Base-by-base conservation (phyloP, 2,329 filamentous ascomycete genomes). In the Microsporum canis region DNA sequence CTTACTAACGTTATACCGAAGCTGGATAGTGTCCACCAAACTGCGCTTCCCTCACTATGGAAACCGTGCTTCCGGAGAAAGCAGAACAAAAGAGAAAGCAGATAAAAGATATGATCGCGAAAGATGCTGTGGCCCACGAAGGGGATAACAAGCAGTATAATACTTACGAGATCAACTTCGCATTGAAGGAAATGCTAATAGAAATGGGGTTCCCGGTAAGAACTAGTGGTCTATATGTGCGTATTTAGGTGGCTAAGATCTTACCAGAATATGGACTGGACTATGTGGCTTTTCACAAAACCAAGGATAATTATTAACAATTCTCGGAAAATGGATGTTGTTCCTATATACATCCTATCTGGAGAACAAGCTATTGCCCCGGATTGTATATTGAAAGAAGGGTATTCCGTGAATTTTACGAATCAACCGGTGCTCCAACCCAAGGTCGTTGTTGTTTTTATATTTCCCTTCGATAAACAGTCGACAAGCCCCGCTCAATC, bases 51-150 rank as follows among this genome's bases (percentile, higher is more conserved):
- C 45, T 49, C 17, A 17, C n/a, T 49, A 49, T 49, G 17, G 45
- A 49, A 49, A 49, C 1, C 27, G 45, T 17, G 3, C 27, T 73
- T 75, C 14, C 63, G 17, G 58, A 59, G 36, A 59, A 31, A 34
- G 58, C 58, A 59, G 41, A 59, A 34, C 49, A 5, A 51, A 59
- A 45, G 29, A 41, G 41, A n/a, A 17, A 49, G n/a, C 41, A 59
- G n/a, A 59, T 59, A 59, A 59, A 34, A 49, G 31, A 36, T 10
- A 59, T 34, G 51, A 38, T 59, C 17, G 39, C 39, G 10, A 14
- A 59, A 49, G 58, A 59, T 49, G 58, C 58, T 10, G 58, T 51
- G 41, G 27, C 41, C 29, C 23, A 59, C 45, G 3, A 59, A 49
- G 58, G 41, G 57, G 57, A 59, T 51, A 49, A 59, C 12, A 59